phyloP scores from a whole-genome alignment of 129 eudicot species.

The Mikania micrantha region DNA sequence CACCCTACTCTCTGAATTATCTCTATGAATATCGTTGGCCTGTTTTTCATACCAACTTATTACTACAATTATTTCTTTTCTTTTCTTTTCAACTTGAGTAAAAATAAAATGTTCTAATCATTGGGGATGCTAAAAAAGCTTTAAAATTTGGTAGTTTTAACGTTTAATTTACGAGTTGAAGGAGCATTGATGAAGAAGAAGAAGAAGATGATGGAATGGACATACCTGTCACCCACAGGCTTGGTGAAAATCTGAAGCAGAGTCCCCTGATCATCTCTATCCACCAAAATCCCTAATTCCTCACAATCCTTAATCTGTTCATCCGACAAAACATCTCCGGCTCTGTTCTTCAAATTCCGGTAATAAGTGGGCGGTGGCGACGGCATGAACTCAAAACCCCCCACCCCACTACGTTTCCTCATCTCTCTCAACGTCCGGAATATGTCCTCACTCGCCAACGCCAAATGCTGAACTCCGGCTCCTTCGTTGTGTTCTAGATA shows the following conservation, averaged over 20 bases:
- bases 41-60: conserved; percentile 18
- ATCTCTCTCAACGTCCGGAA: conserved; percentile 85
- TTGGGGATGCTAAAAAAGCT: no score
- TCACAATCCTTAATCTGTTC: conserved; percentile 90
- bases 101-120: no score
- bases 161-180: background rate
- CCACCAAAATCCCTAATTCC: conserved; percentile 88
- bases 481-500: conserved; percentile 93
- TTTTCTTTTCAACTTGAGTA: no score
- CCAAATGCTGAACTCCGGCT: conserved; percentile 93
- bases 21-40: conserved; percentile 94
- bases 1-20: conserved; percentile 95
- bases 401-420: conserved; percentile 72
- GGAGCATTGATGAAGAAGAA: background rate
- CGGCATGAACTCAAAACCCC: conserved; percentile 99
- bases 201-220: no score
- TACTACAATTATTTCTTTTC: no score
- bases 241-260: conserved; percentile 92
- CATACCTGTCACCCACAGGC: conserved; percentile 94
- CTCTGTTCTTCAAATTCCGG: conserved; percentile 63
- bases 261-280: conserved; percentile 96
- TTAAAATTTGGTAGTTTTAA: no score
- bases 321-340: conserved; percentile 70
- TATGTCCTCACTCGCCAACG: conserved; percentile 60
- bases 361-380: conserved; percentile 94